These are phyloP conservation scores for Fusarium duplospermum DNA, from an alignment of 2,329 filamentous ascomycete genomes.

Conservation along the genomic window DNA sequence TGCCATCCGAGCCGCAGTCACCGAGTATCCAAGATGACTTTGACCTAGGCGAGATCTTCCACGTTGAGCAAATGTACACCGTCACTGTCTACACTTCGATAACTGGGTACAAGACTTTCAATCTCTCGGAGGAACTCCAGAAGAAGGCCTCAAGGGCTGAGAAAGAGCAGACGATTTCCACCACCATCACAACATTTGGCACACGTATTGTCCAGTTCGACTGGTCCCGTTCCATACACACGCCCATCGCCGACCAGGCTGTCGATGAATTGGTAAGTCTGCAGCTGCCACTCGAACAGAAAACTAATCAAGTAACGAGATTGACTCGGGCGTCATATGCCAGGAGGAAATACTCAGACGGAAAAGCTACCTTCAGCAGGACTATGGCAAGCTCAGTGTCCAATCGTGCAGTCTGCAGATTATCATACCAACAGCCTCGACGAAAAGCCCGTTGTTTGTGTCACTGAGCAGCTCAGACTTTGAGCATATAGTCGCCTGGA, in stretches of 20 bases:
- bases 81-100: neutral
- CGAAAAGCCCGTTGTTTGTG: neutral
- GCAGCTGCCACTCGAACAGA: neutral
- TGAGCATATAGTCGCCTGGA: neutral
- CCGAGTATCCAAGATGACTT: neutral
- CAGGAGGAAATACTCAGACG: neutral
- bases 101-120: neutral
- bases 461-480: neutral
- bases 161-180: neutral
- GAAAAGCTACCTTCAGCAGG: neutral
- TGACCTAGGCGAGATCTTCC: neutral
- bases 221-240: neutral
- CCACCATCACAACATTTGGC: neutral
- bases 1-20: neutral
- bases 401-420: neutral
- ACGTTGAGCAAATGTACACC: neutral
- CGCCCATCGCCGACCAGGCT: neutral
- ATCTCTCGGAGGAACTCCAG: neutral
- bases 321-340: neutral
- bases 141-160: neutral
- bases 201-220: neutral
- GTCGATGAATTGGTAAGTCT: slow-evolving; percentile 4
- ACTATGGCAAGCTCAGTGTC: neutral
- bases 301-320: neutral
- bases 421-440: slow-evolving; percentile 1